These are phyloP conservation scores for Cucumis melo DNA, from an alignment of 306 rosid genomes.

Conservation along the genomic window DNA sequence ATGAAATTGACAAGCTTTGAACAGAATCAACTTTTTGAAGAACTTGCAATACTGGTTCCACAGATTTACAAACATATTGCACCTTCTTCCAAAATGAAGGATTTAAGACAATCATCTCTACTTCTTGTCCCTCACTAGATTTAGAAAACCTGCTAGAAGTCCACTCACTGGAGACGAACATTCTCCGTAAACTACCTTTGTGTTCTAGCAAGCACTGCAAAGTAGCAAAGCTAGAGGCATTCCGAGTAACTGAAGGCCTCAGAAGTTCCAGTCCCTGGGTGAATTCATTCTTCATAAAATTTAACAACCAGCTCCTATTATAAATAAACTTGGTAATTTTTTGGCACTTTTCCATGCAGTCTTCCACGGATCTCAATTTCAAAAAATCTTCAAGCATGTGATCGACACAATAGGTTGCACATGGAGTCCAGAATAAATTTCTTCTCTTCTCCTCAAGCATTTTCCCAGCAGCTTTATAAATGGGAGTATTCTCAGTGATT, in stretches of 20 bases:
- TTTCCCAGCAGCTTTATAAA: slow-evolving; percentile 69
- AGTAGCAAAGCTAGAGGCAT: slow-evolving; percentile 75
- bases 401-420: slow-evolving; percentile 68
- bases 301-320: slow-evolving; percentile 72
- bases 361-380: slow-evolving; percentile 68
- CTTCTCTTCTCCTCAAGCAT: slow-evolving; percentile 90
- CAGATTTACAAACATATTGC: slow-evolving; percentile 52
- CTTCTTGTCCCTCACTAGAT: slow-evolving; percentile 66
- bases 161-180: slow-evolving; percentile 87
- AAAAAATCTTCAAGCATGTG: slow-evolving; percentile 69
- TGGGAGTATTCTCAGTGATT: slow-evolving; percentile 67
- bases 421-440: slow-evolving; percentile 82
- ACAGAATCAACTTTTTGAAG: slow-evolving; percentile 57
- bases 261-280: slow-evolving; percentile 75
- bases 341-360: slow-evolving; percentile 80
- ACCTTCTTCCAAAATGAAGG: slow-evolving; percentile 78
- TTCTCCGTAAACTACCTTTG: slow-evolving; percentile 47
- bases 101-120: slow-evolving; percentile 54
- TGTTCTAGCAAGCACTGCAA: slow-evolving; percentile 68
- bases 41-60: slow-evolving; percentile 70
- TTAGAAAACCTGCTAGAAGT: slow-evolving; percentile 54
- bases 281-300: slow-evolving; percentile 67
- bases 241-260: slow-evolving; percentile 41
- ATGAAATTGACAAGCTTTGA: slow-evolving; percentile 65
- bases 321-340: slow-evolving; percentile 66